These are phyloP conservation scores for Beta vulgaris DNA, from an alignment of 148 eudicot species.

Conservation along the genomic window DNA sequence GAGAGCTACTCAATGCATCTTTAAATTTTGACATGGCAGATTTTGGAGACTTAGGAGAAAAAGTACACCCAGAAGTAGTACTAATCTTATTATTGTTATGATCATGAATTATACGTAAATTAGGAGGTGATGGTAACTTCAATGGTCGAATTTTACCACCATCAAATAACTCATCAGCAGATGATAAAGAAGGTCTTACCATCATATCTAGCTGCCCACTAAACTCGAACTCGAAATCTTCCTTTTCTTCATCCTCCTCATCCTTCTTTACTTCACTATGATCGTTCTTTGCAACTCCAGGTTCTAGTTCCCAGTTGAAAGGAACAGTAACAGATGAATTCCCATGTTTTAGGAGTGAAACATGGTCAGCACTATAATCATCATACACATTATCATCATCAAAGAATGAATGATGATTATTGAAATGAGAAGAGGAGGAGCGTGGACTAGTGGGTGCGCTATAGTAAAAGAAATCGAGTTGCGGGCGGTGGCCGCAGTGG, in stretches of 20 bases:
- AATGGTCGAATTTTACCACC: constrained; percentile 36
- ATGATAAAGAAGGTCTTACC: constrained; percentile 22
- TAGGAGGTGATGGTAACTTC: constrained; percentile 32
- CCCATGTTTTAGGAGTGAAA: constrained; percentile 8
- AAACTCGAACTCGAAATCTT: constrained; percentile 59
- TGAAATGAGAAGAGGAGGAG: constrained; percentile 24
- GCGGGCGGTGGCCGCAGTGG: background rate
- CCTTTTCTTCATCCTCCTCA: background rate
- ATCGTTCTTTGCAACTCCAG: constrained; percentile 29
- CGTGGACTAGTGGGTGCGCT: constrained; percentile 58
- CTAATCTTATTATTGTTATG: background rate
- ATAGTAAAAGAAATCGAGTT: constrained; percentile 37
- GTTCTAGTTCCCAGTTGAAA: constrained; percentile 41
- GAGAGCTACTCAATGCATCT: constrained; percentile 11
- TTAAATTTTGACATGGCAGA: constrained; percentile 18
- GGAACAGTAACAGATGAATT: constrained; percentile 29
- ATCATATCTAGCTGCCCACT: constrained; percentile 45
- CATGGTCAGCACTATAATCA: background rate
- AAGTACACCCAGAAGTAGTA: too few species aligned
- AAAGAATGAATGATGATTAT: background rate
- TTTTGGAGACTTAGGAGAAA: constrained; percentile 1
- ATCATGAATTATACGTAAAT: background rate
- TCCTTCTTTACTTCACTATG: background rate
- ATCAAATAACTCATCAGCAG: constrained; percentile 39
- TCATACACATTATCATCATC: background rate